Evolutionary conservation across 306 rosid species (phyloP), one percentile per base, ranked within the genome.

Genomic region (Benincasa hispida): DNA sequence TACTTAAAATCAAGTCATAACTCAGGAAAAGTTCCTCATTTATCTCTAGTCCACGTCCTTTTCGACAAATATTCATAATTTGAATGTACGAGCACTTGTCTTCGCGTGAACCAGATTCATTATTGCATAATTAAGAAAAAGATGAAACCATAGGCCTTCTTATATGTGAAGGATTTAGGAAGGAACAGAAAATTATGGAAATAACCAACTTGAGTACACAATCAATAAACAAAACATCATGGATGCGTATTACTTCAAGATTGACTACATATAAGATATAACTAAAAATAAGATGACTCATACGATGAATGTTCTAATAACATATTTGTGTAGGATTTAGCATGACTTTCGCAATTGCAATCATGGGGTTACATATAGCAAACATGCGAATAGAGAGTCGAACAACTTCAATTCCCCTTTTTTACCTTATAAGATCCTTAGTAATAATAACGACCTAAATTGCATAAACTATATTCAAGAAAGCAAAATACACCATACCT

Each of bases 401-500:
- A 42, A 27, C 48, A n/a, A 39, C 74, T 67, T 41, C 5, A 41
- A 5, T 39, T 66, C 10, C 73, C 27, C 25, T 66, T 37, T 66
- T 37, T 66, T 18, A 47, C 34, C 74, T 68, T 21, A 68, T 39
- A 68, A 2, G 55, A 45, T 68, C 74, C 6, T 42, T 7, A 17
- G 25, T 72, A 42, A 72, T 48, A 18, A 15, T 7, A 72, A 28
- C 45, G 5, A 2, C 10, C 14, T 25, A 51, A 48, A 42, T 15
- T 8, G 10, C 53, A 50, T 9, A 27, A 28, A 32, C 62, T 10
- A 53, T 10, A 53, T 30, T 53, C 77, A 18, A 13, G 3, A 7
- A 11, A 53, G 66, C 15, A 5, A 60, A 60, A 35, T 51, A 65
- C 65, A 63, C 66, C 86, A 74, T 80, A 87, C 98, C 91, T 87